Evolutionary conservation across 2,329 filamentous ascomycete species (phyloP).

Genomic region (Clonostachys byssicola): DNA sequence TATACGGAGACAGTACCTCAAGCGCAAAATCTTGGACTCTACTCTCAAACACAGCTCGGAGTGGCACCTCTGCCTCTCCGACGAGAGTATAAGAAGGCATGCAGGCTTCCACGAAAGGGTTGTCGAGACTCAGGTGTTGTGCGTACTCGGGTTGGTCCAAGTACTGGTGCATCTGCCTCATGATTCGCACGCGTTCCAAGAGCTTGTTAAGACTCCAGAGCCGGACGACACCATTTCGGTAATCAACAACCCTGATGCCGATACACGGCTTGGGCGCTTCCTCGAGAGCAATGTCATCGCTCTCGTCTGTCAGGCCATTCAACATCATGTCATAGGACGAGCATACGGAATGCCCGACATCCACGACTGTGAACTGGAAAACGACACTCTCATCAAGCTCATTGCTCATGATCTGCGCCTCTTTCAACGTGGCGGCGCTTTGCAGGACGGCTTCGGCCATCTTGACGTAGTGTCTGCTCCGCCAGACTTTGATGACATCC

Average conservation of each 20-base stretch:
- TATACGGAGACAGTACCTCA: conserved; percentile 90
- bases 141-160: conserved; percentile 92
- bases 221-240: conserved; percentile 78
- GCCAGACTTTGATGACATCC: conserved; percentile 70
- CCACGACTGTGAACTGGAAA: conserved; percentile 92
- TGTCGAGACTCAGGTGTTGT: conserved; percentile 86
- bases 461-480: conserved; percentile 78
- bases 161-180: conserved; percentile 97
- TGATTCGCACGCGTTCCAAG: conserved; percentile 78
- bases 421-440: conserved; percentile 82
- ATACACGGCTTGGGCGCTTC: conserved; percentile 84
- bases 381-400: conserved; percentile 89
- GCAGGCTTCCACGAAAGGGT: conserved; percentile 87
- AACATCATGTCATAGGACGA: conserved; percentile 97
- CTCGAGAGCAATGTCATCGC: conserved; percentile 76
- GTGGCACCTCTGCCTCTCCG: conserved; percentile 87
- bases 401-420: conserved; percentile 97
- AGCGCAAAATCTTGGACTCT: conserved; percentile 91
- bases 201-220: conserved; percentile 95
- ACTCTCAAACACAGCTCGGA: conserved; percentile 90
- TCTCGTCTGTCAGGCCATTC: conserved; percentile 83
- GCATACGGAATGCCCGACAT: conserved; percentile 80
- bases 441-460: conserved; percentile 93
- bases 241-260: conserved; percentile 86
- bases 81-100: conserved; percentile 91